Evolutionary conservation across 352 stramenopile species (phyloP).

Genomic region (Globisporangium splendens): DNA sequence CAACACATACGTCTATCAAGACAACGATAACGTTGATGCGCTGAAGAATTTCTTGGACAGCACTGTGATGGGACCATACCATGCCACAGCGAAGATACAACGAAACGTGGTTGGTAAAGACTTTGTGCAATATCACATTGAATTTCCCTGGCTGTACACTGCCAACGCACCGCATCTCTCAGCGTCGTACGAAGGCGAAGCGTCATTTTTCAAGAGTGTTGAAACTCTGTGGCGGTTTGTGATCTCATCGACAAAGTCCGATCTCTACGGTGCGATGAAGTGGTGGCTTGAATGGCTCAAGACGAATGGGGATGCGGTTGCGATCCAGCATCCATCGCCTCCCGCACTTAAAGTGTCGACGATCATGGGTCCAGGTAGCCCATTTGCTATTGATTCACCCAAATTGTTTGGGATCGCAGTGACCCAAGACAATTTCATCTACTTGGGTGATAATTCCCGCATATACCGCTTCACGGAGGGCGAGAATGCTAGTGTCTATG

Average conservation of each 20-base stretch:
- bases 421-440: too few relatives aligned
- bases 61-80: not conserved
- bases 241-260: not conserved
- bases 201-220: not conserved
- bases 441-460: too few relatives aligned
- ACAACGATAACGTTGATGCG: not conserved
- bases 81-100: not conserved
- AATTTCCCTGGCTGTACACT: not conserved
- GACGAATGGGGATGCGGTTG: not conserved
- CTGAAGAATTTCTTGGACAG: slow-evolving; percentile 3
- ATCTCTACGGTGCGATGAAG: not conserved
- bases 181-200: not conserved
- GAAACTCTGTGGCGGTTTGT: not conserved
- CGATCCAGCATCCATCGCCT: not conserved
- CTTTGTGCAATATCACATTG: not conserved
- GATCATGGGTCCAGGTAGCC: too few relatives aligned
- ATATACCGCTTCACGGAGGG: too few relatives aligned
- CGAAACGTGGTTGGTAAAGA: not conserved
- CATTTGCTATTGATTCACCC: too few relatives aligned
- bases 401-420: too few relatives aligned
- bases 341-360: too few relatives aligned
- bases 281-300: slow-evolving; percentile 5
- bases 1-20: not conserved
- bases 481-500: too few relatives aligned
- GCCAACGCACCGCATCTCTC: not conserved